Evolutionary conservation across 805 yeast species (phyloP), one percentile per base, ranked within the genome.

Genomic region (Saturnispora halmiae): DNA sequence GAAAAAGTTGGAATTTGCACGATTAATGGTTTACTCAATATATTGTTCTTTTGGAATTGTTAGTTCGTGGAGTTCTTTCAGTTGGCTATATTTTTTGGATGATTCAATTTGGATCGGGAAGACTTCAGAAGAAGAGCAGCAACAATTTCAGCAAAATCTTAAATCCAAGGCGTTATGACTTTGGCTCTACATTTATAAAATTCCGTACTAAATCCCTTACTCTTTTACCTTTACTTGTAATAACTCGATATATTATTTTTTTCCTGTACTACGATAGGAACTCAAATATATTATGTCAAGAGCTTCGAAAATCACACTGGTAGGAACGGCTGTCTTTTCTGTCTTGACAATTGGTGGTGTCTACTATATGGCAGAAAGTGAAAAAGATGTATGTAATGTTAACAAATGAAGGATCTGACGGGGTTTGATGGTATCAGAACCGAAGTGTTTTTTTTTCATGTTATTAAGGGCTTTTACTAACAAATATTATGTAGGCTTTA

Each of bases 11-110:
- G 84, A 85, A 59, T 90, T 87, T 54, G 61, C 84, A 43, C 76
- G 84, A 35, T 66, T 90, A 48, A 85, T 92, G 86, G 63, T 77
- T 9, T 73, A 85, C 43, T 84, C 95, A 48, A 79, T 85, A 6
- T 90, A 90, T 61, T 85, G 96, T 59, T 75, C 85, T 0, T 45
- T 84, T 14, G 99, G 98, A 3, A 77, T 92, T 6, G 66, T 88
- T 7, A 70, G 84, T 34, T 76, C 94, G 37, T 92, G 95, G 94
- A 72, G 81, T 47, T 92, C 94, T 6, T 73, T 87, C 49, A 77
- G 83, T 45, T 88, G 95, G 95, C 63, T 83, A 40, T 88, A 84
- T 55, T 84, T 86, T 58, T 77, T 84, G 41, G 88, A 82, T 55
- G 95, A 86, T 51, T 67, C 73, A 5, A 65, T 82, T 3, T 80